Evolutionary conservation across 805 yeast species (phyloP).

Genomic region (Candida patagonica): DNA sequence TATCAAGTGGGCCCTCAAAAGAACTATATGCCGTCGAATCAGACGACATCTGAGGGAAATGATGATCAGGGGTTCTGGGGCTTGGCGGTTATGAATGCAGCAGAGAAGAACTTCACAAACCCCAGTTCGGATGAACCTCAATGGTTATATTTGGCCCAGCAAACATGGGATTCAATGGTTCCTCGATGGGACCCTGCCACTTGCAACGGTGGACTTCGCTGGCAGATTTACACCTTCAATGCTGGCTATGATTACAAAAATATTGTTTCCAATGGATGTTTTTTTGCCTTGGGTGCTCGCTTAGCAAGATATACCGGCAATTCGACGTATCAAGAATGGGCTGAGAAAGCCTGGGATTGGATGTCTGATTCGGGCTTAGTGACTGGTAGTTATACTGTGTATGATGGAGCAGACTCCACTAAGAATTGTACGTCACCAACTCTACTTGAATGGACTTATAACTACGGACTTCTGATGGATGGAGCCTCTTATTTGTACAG

Average conservation of each 20-base stretch:
- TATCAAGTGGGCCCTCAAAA: constrained; percentile 66
- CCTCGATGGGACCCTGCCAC: constrained; percentile 67
- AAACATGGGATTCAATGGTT: constrained; percentile 85
- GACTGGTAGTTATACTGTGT: constrained; percentile 32
- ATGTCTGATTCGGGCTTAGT: constrained; percentile 45
- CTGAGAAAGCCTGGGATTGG: constrained; percentile 77
- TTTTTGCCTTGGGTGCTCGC: constrained; percentile 81
- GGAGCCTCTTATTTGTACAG: constrained; percentile 80
- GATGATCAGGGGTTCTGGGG: constrained; percentile 99
- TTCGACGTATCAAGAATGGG: constrained; percentile 63
- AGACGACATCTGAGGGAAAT: constrained; percentile 88
- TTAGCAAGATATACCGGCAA: constrained; percentile 76
- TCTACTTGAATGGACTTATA: constrained; percentile 72
- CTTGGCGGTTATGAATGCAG: constrained; percentile 82
- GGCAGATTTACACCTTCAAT: constrained; percentile 96
- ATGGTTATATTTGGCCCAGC: constrained; percentile 82
- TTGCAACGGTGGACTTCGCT: constrained; percentile 87
- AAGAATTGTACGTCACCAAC: constrained; percentile 56
- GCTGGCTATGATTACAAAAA: constrained; percentile 91
- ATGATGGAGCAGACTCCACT: constrained; percentile 30
- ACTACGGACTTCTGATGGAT: constrained; percentile 67
- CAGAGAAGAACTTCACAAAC: constrained; percentile 75
- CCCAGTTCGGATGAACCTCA: constrained; percentile 53
- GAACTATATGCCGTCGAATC: constrained; percentile 81
- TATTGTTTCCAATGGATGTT: constrained; percentile 81